Conservation (phyloP, 495 filamentous ascomycete genomes). For the Lasiosphaeria miniovina region DNA sequence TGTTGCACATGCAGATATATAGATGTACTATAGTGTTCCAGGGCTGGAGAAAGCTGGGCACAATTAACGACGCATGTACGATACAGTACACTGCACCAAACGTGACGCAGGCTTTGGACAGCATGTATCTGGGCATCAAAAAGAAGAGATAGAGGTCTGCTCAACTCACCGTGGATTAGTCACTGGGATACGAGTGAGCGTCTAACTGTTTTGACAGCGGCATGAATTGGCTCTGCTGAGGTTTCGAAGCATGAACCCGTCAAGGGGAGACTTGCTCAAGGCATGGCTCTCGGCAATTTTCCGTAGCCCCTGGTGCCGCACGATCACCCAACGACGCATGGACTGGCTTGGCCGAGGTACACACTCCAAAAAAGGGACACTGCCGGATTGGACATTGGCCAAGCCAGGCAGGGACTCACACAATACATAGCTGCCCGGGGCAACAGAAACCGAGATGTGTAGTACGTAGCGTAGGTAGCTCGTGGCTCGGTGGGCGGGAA, state of each 20-base stretch:
- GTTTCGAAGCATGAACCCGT: background rate
- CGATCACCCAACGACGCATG: constrained; percentile 4
- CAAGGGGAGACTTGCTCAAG: constrained; percentile 7
- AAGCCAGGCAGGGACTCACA: too few relatives aligned
- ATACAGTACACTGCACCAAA: too few relatives aligned
- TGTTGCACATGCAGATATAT: background rate
- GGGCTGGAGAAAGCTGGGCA: background rate
- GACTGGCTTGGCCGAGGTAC: background rate
- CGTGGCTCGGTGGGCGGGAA: background rate
- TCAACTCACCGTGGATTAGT: too few relatives aligned
- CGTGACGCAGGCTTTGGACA: too few relatives aligned
- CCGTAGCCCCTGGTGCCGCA: constrained; percentile 2
- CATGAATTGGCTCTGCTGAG: background rate
- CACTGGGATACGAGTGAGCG: too few relatives aligned
- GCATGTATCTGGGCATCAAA: too few relatives aligned
- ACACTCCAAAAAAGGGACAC: constrained; percentile 34
- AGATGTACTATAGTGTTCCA: background rate
- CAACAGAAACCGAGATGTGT: too few relatives aligned
- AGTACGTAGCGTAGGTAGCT: background rate
- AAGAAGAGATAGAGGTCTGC: too few relatives aligned
- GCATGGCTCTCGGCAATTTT: constrained; percentile 15
- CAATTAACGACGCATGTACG: too few relatives aligned
- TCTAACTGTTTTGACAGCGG: background rate
- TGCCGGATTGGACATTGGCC: background rate
- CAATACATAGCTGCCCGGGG: too few relatives aligned